phyloP scores from a whole-genome alignment of 768 basidiomycete genomes.

The Mycena albidolilacea region DNA sequence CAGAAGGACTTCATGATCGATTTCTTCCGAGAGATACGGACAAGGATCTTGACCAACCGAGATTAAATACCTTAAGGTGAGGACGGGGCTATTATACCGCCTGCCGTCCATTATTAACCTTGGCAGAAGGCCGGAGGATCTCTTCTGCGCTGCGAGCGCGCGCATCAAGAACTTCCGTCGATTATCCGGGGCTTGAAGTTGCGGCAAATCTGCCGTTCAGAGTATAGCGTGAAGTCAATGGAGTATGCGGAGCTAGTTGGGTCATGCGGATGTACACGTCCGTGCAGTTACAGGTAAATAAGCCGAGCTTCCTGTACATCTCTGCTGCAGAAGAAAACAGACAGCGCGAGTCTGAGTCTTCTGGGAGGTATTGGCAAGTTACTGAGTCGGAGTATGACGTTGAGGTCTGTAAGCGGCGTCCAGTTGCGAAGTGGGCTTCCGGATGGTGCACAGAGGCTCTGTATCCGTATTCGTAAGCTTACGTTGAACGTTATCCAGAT shows the following conservation, averaged over 20 bases:
- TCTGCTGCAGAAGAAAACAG: too few relatives aligned
- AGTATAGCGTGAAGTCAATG: not conserved
- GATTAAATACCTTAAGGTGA: not conserved
- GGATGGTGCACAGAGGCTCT: too few relatives aligned
- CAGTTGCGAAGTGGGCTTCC: too few relatives aligned
- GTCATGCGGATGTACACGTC: not conserved
- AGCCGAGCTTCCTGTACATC: too few relatives aligned
- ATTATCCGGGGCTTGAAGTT: not conserved
- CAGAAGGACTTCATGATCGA: slow-evolving; percentile 20
- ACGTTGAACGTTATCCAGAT: too few relatives aligned
- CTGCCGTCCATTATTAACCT: not conserved
- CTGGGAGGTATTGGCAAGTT: too few relatives aligned
- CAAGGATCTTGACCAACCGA: too few relatives aligned
- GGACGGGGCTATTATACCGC: not conserved
- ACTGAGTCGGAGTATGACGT: too few relatives aligned
- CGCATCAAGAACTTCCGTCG: slow-evolving; percentile 17
- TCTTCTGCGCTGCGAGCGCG: not conserved
- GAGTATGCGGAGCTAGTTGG: not conserved
- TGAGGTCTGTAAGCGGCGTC: too few relatives aligned
- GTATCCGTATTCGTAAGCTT: too few relatives aligned
- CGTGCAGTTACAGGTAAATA: not conserved
- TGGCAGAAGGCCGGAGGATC: not conserved
- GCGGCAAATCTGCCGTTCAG: not conserved
- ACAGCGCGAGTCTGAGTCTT: too few relatives aligned
- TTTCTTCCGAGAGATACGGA: not conserved